Evolutionary conservation across 139 green algal genomes (phyloP).

Genomic region (Chlorella ohadii): DNA sequence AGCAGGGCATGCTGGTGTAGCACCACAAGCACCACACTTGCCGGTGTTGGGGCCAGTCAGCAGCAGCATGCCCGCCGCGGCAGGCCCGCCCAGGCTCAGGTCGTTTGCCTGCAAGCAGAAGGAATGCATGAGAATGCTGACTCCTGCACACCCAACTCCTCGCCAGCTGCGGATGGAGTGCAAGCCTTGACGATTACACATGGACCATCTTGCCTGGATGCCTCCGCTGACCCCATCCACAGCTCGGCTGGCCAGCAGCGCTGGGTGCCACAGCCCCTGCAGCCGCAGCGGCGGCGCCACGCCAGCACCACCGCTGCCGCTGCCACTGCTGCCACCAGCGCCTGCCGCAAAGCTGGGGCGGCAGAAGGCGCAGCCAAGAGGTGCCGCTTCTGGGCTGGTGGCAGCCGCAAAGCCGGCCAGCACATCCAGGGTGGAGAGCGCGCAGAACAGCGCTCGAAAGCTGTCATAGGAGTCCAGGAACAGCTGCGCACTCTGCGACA

Average conservation of each 20-base stretch:
- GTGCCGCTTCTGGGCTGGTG: slow-evolving; percentile 30
- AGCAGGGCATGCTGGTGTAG: too few relatives aligned
- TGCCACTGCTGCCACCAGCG: not conserved
- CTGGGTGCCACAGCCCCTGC: slow-evolving; percentile 69
- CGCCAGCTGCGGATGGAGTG: too few relatives aligned
- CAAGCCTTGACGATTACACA: too few relatives aligned
- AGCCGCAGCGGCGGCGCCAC: slow-evolving; percentile 17
- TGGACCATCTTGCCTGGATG: slow-evolving; percentile 23
- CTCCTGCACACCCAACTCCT: too few relatives aligned
- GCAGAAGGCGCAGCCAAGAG: slow-evolving; percentile 60
- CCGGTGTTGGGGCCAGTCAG: slow-evolving; percentile 71
- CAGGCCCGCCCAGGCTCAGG: slow-evolving; percentile 54
- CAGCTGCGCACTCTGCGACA: slow-evolving; percentile 15
- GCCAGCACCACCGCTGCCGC: not conserved
- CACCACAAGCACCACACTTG: too few relatives aligned
- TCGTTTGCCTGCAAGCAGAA: slow-evolving; percentile 57
- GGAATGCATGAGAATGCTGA: too few relatives aligned
- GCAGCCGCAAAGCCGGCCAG: slow-evolving; percentile 68
- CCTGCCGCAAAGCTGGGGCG: slow-evolving; percentile 54
- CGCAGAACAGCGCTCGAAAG: slow-evolving; percentile 17
- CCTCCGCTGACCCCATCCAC: slow-evolving; percentile 19
- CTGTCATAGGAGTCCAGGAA: slow-evolving; percentile 26
- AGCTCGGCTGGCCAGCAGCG: slow-evolving; percentile 42
- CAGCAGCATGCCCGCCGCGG: slow-evolving; percentile 53
- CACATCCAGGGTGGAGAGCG: slow-evolving; percentile 65